Percentiles rank a stretch among this genome's conserved stretches.
These are phyloP conservation scores for Cajanus cajan DNA, from an alignment of 306 rosid genomes.

Conservation along the genomic window DNA sequence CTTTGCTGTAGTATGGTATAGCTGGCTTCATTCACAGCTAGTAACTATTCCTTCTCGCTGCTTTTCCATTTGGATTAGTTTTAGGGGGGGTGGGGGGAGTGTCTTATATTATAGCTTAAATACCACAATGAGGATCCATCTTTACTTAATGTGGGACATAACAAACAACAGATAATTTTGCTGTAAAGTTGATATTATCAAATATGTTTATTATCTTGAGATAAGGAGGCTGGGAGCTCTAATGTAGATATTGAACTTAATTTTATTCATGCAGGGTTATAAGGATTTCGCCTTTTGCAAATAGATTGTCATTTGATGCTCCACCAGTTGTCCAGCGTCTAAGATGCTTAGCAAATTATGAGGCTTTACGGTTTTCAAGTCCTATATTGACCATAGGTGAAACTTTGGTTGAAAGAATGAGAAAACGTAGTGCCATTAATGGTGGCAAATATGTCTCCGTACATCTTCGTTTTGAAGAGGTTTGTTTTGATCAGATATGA, in stretches of 20 bases:
- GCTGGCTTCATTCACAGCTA: constrained; percentile 19
- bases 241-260: neutral
- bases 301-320: constrained; percentile 89
- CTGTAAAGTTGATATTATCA: neutral
- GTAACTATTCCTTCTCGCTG: neutral
- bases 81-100: neutral
- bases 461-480: constrained; percentile 99
- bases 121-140: neutral
- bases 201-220: neutral
- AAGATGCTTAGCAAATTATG: constrained; percentile 92
- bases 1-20: neutral
- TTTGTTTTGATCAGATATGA: constrained; percentile 37
- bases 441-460: constrained; percentile 92
- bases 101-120: neutral
- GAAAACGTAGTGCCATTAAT: constrained; percentile 68
- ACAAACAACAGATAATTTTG: neutral
- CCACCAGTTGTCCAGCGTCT: constrained; percentile 91
- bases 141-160: neutral
- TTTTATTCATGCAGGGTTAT: constrained; percentile 66
- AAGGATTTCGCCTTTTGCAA: constrained; percentile 97
- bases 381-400: constrained; percentile 74
- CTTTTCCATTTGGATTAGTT: neutral
- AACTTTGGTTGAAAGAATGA: constrained; percentile 82
- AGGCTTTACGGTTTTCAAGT: constrained; percentile 74
- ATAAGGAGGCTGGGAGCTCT: neutral